Percentiles rank a stretch among this genome's conserved stretches.
Evolutionary conservation across 352 stramenopile genomes (phyloP).

Genomic region (Thraustochytrium aureum): DNA sequence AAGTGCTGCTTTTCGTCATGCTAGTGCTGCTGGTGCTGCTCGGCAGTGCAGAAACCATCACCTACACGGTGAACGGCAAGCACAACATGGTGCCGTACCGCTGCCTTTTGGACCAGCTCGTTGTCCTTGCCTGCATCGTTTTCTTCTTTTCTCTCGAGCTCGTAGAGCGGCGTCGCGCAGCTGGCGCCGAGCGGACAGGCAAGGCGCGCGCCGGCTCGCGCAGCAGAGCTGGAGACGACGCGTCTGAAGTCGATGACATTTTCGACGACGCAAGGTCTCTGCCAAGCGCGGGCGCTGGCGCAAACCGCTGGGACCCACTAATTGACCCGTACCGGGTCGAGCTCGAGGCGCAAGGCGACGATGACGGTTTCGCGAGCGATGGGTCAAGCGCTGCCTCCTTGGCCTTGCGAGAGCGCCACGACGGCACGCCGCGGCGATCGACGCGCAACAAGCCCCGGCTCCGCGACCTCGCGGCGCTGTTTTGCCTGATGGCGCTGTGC

Average conservation of each 20-base stretch:
- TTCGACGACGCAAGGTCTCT: not conserved
- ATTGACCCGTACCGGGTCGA: not conserved
- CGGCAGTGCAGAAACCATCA: conserved; percentile 35
- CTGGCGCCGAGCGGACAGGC: not conserved
- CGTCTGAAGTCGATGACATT: not conserved
- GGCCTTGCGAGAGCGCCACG: too few species aligned
- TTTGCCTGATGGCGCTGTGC: conserved; percentile 47
- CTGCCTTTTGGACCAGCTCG: conserved; percentile 40
- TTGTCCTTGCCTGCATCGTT: conserved; percentile 34
- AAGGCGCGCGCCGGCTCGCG: not conserved
- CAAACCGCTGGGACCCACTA: too few species aligned
- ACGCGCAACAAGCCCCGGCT: not conserved
- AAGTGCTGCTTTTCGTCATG: conserved; percentile 5
- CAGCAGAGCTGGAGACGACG: not conserved
- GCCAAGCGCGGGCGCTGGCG: too few species aligned
- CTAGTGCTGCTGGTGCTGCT: conserved; percentile 24
- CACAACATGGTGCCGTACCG: conserved; percentile 46
- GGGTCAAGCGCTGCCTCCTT: too few species aligned
- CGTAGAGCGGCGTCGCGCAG: not conserved
- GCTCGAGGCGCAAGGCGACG: not conserved
- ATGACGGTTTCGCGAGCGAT: too few species aligned
- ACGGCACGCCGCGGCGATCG: too few species aligned
- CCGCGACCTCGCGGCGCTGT: not conserved
- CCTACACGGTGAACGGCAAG: conserved; percentile 52
- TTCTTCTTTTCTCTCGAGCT: conserved; percentile 38